These are phyloP conservation scores for Penicillium nucicola DNA, from an alignment of 495 filamentous ascomycete genomes.

Conservation along the genomic window DNA sequence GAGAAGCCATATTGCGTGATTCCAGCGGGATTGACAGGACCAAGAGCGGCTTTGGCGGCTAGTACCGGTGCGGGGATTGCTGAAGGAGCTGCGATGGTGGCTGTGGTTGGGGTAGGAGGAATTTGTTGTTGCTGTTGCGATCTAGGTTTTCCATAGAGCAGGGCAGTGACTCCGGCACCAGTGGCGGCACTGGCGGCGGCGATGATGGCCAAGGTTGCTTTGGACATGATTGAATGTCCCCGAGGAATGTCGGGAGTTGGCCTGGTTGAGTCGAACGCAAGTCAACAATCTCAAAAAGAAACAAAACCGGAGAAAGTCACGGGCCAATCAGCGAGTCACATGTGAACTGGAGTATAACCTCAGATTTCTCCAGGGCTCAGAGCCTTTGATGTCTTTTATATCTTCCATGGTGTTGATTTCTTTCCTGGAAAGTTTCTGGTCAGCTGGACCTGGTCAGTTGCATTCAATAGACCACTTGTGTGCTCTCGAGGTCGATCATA, in stretches of 20 bases:
- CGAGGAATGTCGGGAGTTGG: background rate
- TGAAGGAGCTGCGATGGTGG: slow-evolving; percentile 18
- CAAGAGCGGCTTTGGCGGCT: slow-evolving; percentile 31
- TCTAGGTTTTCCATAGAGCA: slow-evolving; percentile 62
- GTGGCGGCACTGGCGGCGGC: slow-evolving; percentile 86
- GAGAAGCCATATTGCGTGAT: slow-evolving; percentile 97
- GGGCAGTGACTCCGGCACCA: slow-evolving; percentile 78
- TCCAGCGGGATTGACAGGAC: slow-evolving; percentile 78
- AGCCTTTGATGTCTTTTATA: background rate
- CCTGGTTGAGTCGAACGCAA: background rate
- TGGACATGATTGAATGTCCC: slow-evolving; percentile 58
- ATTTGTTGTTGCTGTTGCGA: slow-evolving; percentile 44
- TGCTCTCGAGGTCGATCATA: too few relatives aligned
- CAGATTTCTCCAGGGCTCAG: background rate
- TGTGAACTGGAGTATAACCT: background rate
- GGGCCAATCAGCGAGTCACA: slow-evolving; percentile 20
- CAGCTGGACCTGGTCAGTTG: too few relatives aligned
- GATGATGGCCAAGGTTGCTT: slow-evolving; percentile 80
- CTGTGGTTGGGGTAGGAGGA: slow-evolving; percentile 30
- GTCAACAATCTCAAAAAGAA: background rate
- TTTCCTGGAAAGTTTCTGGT: too few relatives aligned
- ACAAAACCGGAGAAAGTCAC: slow-evolving; percentile 10
- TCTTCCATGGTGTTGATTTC: too few relatives aligned
- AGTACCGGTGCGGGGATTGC: slow-evolving; percentile 38
- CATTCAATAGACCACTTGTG: too few relatives aligned